Evolutionary conservation across 495 filamentous ascomycete species (phyloP).

Genomic region (Lasiosphaeria hispida): DNA sequence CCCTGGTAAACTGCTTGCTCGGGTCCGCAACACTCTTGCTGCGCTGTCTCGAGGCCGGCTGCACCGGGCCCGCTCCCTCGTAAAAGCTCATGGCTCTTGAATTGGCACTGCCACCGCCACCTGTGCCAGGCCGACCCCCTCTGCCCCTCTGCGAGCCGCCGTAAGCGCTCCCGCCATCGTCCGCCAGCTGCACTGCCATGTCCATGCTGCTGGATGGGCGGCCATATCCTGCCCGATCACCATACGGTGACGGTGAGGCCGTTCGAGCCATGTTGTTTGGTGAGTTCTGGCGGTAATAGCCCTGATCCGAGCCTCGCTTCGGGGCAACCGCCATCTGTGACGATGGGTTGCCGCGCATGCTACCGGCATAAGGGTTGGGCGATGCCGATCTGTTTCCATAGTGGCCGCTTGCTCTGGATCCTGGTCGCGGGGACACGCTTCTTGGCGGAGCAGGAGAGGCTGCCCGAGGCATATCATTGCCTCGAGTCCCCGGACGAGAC

Average conservation of each 20-base stretch:
- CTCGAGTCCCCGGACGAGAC: constrained; percentile 46
- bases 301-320: constrained; percentile 56
- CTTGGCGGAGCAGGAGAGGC: constrained; percentile 50
- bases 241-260: constrained; percentile 56
- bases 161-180: constrained; percentile 38
- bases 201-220: constrained; percentile 37
- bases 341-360: constrained; percentile 36
- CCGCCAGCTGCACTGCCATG: constrained; percentile 80
- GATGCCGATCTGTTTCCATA: constrained; percentile 41
- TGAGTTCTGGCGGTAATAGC: constrained; percentile 55
- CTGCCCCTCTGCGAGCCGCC: constrained; percentile 53
- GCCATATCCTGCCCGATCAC: constrained; percentile 10
- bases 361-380: constrained; percentile 50
- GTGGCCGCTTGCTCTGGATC: constrained; percentile 25
- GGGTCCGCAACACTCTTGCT: constrained; percentile 80
- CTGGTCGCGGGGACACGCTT: constrained; percentile 52
- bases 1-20: constrained; percentile 70
- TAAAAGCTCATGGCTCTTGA: constrained; percentile 59
- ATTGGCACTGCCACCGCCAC: constrained; percentile 28
- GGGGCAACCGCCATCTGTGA: constrained; percentile 30
- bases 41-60: constrained; percentile 53
- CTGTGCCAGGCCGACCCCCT: constrained; percentile 16
- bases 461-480: constrained; percentile 49
- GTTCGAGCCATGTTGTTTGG: constrained; percentile 52
- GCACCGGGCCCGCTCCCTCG: constrained; percentile 47